Evolutionary conservation across 164 flowering plant genomes (phyloP), one percentile per base, ranked within the genome.

Genomic region (Protea cynaroides): DNA sequence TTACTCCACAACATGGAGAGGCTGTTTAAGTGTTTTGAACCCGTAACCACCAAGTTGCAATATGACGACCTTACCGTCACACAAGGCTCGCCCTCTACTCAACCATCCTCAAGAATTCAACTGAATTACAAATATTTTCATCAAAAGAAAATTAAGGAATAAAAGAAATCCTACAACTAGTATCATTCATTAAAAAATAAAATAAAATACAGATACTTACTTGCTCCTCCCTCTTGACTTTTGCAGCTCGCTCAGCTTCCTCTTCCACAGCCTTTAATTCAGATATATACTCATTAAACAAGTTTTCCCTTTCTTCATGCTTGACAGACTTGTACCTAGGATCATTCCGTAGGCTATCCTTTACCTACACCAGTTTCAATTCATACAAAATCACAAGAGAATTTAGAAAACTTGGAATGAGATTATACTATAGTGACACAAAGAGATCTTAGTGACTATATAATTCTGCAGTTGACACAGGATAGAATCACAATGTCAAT

Each of bases 241-340:
- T 95, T 70, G 74, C 80, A 54, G 74, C 80, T 61, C 79, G 73
- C 40, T 77, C 86, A n/a, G 71, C 81, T 68, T 79, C 90, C 59
- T 81, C 83, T 69, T 77, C 84, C 2, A 68, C 83, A 76, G 86
- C 83, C 75, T 84, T 90, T 37, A 92, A 68, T 71, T 86, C 97
- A 72, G 85, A 70, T 61, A 90, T 72, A 69, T 80, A 92, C 70
- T 95, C 90, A 68, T 86, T 81, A 70, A 92, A 95, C 56, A 92
- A 64, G 38, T 71, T 47, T 72, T 95, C 99, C 75, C 98, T 78
- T 23, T 95, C 98, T 61, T 95, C 98, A 74, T 92, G 98, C 79
- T 71, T 83, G 44, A 88, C 94, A 69, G 85, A 74, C 76, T 76
- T 87, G 81, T 90, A 95, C 67, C 99, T 83, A 57, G 86, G 88